These are phyloP conservation scores for Aureobasidium musti DNA, from an alignment of 2,329 filamentous ascomycete species.

Conservation along the genomic window DNA sequence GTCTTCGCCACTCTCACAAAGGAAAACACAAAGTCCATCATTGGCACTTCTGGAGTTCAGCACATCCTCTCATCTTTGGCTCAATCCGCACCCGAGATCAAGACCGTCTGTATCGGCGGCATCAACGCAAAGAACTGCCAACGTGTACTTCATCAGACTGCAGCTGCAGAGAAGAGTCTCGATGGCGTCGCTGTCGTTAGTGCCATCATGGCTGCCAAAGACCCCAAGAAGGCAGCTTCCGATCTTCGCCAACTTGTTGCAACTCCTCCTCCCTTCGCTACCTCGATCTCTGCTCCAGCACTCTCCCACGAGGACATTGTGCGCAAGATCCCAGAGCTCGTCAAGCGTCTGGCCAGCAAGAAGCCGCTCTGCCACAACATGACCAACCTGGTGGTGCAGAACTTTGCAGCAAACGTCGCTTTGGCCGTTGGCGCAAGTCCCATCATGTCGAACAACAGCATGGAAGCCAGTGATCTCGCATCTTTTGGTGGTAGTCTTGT, in stretches of 20 bases:
- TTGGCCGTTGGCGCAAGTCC: conserved; percentile 82
- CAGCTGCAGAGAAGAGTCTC: conserved; percentile 59
- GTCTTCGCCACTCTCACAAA: conserved; percentile 87
- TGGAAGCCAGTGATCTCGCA: conserved; percentile 80
- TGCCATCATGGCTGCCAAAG: conserved; percentile 73
- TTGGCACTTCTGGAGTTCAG: conserved; percentile 71
- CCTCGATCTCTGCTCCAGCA: conserved; percentile 35
- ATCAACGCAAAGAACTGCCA: conserved; percentile 76
- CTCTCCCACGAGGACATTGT: conserved; percentile 38
- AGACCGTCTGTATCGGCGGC: conserved; percentile 84
- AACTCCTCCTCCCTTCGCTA: conserved; percentile 42
- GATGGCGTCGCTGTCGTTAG: conserved; percentile 88
- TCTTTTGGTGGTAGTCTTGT: conserved; percentile 75
- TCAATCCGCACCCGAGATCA: conserved; percentile 48
- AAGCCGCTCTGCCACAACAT: conserved; percentile 90
- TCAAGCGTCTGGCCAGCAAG: conserved; percentile 61
- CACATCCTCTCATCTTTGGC: conserved; percentile 65
- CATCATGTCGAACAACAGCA: conserved; percentile 89
- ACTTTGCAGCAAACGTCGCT: conserved; percentile 89
- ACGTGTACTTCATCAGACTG: conserved; percentile 71
- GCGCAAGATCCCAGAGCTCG: conserved; percentile 39
- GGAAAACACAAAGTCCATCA: conserved; percentile 79
- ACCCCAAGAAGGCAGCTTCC: conserved; percentile 65
- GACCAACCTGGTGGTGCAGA: conserved; percentile 95
- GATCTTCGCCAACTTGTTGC: conserved; percentile 61